These are phyloP conservation scores for Colletotrichum scovillei DNA, from an alignment of 2,329 filamentous ascomycete genomes.

Conservation along the genomic window DNA sequence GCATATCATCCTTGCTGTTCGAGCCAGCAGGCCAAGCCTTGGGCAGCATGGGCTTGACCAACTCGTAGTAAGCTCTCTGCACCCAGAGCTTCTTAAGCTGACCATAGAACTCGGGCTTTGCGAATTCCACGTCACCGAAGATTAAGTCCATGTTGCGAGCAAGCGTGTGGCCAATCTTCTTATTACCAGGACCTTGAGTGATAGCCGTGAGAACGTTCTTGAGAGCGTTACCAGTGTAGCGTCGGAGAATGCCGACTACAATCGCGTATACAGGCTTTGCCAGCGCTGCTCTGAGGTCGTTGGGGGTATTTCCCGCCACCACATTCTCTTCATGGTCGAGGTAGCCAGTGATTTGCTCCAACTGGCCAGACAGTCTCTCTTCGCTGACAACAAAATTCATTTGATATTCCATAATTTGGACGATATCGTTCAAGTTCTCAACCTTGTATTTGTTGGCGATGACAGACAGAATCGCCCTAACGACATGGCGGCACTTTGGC, in stretches of 20 bases:
- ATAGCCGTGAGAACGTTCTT: constrained; percentile 46
- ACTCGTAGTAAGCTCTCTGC: constrained; percentile 61
- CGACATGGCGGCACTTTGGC: constrained; percentile 39
- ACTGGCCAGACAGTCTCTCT: constrained; percentile 28
- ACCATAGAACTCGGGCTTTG: constrained; percentile 55
- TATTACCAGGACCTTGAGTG: constrained; percentile 43
- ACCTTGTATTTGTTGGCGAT: constrained; percentile 59
- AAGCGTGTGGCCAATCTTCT: constrained; percentile 50
- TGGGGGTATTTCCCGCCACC: constrained; percentile 7
- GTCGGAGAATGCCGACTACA: constrained; percentile 50
- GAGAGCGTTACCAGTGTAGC: constrained; percentile 50
- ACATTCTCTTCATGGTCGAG: constrained; percentile 22
- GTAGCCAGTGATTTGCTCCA: constrained; percentile 18
- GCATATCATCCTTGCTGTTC: constrained; percentile 41
- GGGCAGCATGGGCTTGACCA: constrained; percentile 58
- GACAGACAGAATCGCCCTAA: constrained; percentile 51
- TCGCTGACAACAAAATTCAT: constrained; percentile 20
- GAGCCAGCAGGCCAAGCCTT: constrained; percentile 51
- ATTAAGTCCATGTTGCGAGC: constrained; percentile 56
- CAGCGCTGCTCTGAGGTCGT: constrained; percentile 15
- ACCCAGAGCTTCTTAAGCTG: constrained; percentile 56
- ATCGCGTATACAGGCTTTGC: constrained; percentile 46
- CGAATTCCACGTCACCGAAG: constrained; percentile 51
- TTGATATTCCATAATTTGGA: constrained; percentile 39
- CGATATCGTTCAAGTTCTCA: constrained; percentile 41